Base-by-base conservation (phyloP, 2,329 filamentous ascomycete species). In the Phaeosphaeriaceae sp. region DNA sequence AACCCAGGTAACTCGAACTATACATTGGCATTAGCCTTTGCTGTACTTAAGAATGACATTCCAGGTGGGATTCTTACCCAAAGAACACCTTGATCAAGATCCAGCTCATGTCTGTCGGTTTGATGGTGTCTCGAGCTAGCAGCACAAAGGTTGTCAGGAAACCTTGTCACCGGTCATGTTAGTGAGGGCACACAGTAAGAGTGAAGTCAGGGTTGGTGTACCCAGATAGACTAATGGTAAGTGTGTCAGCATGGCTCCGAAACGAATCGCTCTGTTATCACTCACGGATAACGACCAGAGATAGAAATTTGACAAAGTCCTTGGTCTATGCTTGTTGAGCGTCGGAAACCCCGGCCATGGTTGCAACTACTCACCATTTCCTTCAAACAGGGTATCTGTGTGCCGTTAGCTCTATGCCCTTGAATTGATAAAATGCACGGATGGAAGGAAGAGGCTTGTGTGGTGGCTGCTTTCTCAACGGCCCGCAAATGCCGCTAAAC, bases 61-160 rank as follows among this genome's bases (percentile, higher is more conserved):
- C n/a, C 3, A 20, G 7, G 25, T 22, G n/a, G n/a, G 9, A 50
- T 31, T 65, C 74, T 66, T 57, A 79, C 78, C 91, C 91, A 71
- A 92, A 93, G 74, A 93, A 93, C 52, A 93, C 91, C 75, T 91
- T 91, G 61, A 91, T 89, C 55, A 93, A 78, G 61, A 91, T 88
- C 85, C 89, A 90, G 36, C 88, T 88, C 89, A 93, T 93, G 55
- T 88, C 80, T 10, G 80, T 77, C 22, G 90, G 83, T 4, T 82
- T 85, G 70, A 89, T 92, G 1, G 80, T 78, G 51, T 91, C 89
- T 54, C 91, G 85, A n/a, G 89, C 91, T 46, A 95, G 83, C 24
- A 93, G 83, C 0, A 89, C 89, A 68, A 94, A 94, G 0, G 92
- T 97, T 0, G 93, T 96, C 33, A 97, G 80, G 77, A 97, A 97